Conservation (phyloP, 208 protist species). For the Leishmania mexicana region DNA sequence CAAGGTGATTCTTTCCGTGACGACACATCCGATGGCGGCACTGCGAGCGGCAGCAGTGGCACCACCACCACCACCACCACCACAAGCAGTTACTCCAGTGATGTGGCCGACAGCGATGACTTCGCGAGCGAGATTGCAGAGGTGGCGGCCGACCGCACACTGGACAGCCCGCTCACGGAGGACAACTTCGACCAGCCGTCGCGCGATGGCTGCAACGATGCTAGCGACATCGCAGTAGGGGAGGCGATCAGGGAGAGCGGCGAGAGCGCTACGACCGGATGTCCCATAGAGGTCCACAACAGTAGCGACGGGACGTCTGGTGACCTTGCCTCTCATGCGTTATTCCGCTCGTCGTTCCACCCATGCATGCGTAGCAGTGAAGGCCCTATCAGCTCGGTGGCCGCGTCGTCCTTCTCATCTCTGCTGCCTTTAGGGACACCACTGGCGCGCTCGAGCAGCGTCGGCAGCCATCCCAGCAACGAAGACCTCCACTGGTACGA, state of each 20-base stretch:
- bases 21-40: conserved; percentile 9
- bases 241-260: not conserved
- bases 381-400: not conserved
- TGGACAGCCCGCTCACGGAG: conserved; percentile 23
- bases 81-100: not conserved
- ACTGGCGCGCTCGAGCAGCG: not conserved
- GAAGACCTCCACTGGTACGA: conserved; percentile 9
- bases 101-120: not conserved
- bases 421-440: conserved; percentile 3
- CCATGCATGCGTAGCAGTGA: conserved; percentile 18
- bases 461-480: conserved; percentile 2
- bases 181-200: conserved; percentile 8
- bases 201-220: conserved; percentile 6
- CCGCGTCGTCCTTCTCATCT: conserved; percentile 1
- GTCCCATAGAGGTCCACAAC: not conserved
- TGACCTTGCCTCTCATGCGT: not conserved
- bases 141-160: conserved; percentile 6
- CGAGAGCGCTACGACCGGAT: not conserved
- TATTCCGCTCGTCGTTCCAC: not conserved
- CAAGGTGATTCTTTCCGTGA: conserved; percentile 1
- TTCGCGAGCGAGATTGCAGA: conserved; percentile 4
- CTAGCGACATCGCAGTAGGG: not conserved
- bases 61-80: not conserved
- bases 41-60: conserved; percentile 3
- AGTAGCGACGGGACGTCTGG: conserved; percentile 12